Conservation (phyloP, 2,329 filamentous ascomycete genomes). For the Ilyonectria mors-panacis region DNA sequence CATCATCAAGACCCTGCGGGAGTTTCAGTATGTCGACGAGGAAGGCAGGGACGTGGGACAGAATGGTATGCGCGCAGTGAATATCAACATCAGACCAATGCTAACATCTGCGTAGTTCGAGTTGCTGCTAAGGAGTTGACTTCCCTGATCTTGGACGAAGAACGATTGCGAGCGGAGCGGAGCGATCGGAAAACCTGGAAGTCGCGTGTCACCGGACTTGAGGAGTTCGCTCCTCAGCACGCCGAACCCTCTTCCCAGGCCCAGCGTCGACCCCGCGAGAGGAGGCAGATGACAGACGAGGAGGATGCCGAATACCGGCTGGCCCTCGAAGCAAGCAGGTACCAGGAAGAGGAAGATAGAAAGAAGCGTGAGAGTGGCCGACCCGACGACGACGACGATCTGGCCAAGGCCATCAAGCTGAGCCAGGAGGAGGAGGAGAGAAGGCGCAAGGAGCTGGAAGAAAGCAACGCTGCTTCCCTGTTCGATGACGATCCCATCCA, state of each 20-base stretch:
- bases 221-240: conserved; percentile 77
- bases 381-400: conserved; percentile 83
- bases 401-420: conserved; percentile 94
- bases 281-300: conserved; percentile 74
- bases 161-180: conserved; percentile 89
- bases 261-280: conserved; percentile 63
- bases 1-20: conserved; percentile 97
- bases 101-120: conserved; percentile 74
- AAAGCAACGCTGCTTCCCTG: conserved; percentile 86
- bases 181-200: conserved; percentile 97
- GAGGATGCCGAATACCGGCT: conserved; percentile 92
- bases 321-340: conserved; percentile 94
- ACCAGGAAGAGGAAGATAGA: conserved; percentile 92
- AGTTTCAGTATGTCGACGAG: conserved; percentile 97
- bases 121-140: conserved; percentile 97
- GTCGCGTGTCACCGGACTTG: conserved; percentile 92
- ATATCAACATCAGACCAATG: conserved; percentile 24
- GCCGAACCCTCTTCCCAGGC: conserved; percentile 56
- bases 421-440: conserved; percentile 96
- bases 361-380: conserved; percentile 76
- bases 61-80: conserved; percentile 77
- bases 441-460: conserved; percentile 87
- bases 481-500: conserved; percentile 85
- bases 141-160: conserved; percentile 91
- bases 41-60: conserved; percentile 96